These are phyloP conservation scores for Lodderomyces pseudojiufengensis DNA, from an alignment of 1,139 yeast genomes.

Conservation along the genomic window DNA sequence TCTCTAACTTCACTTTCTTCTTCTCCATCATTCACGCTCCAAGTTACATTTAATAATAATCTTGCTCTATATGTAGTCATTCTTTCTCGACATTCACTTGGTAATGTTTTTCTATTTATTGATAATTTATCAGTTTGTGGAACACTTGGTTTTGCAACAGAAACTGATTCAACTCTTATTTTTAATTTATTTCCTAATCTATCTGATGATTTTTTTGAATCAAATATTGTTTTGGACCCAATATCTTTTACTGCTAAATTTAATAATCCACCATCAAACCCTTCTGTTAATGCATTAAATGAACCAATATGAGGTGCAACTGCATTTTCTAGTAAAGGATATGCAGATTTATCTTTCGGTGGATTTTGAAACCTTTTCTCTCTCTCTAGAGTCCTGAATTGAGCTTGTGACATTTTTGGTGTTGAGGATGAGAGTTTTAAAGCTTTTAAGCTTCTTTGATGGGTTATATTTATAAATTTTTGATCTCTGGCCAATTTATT, in stretches of 20 bases:
- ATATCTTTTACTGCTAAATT: slow-evolving; percentile 86
- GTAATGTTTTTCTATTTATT: slow-evolving; percentile 75
- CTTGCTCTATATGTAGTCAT: slow-evolving; percentile 72
- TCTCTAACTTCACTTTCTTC: slow-evolving; percentile 80
- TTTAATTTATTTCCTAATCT: slow-evolving; percentile 79
- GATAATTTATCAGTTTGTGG: slow-evolving; percentile 74
- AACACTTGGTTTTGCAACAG: slow-evolving; percentile 78
- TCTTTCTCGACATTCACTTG: slow-evolving; percentile 89
- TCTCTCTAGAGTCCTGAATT: slow-evolving; percentile 83
- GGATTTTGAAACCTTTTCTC: slow-evolving; percentile 84
- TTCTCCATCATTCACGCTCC: slow-evolving; percentile 79
- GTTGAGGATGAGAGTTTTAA: not conserved
- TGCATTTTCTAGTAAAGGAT: slow-evolving; percentile 80
- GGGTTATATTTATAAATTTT: not conserved
- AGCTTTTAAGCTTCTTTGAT: not conserved
- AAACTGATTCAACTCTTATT: slow-evolving; percentile 82
- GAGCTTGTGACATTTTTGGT: slow-evolving; percentile 25
- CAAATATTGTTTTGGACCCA: slow-evolving; percentile 81
- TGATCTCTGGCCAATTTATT: too few species aligned
- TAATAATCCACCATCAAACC: slow-evolving; percentile 77
- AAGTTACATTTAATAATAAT: slow-evolving; percentile 70
- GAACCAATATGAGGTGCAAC: slow-evolving; percentile 95
- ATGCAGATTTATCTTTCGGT: slow-evolving; percentile 80
- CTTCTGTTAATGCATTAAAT: slow-evolving; percentile 90
- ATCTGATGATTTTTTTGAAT: slow-evolving; percentile 56